Base-by-base conservation (phyloP, 2,329 filamentous ascomycete genomes). In the Fusarium nurragi region DNA sequence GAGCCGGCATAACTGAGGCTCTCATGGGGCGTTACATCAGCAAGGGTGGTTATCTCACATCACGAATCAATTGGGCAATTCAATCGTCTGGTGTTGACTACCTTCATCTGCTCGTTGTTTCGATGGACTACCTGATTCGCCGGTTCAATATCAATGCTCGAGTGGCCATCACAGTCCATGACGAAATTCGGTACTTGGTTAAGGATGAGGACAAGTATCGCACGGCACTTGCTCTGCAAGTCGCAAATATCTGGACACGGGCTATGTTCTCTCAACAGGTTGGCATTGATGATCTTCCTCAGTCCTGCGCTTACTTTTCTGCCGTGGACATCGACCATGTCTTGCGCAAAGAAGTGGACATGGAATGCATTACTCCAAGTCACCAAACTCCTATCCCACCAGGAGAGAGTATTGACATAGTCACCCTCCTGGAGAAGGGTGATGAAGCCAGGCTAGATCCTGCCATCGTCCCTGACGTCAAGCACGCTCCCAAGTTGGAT, bases 261-360 rank as follows among this genome's bases (percentile, higher is more conserved):
- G 94, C 94, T 65, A 97, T 99, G 91, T 99, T 99, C 76, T 88
- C 91, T 1, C 93, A 99, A 77, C 95, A 99, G 78, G 92, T 97
- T 73, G 95, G 95, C 59, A 99, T 99, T 71, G 84, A 97, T 65
- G 95, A 99, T 73, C 84, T 99, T 11, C 95, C 96, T 1, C 95
- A 98, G 73, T 89, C 91, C 0, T 97, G 94, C 72, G 95, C 95
- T 10, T 99, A 93, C 78, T 99, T 99, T 78, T 96, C 92, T 1
- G 94, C 95, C 5, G 88, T 99, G 7, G 95, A 99, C 73, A 92
- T 99, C 67, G 95, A 99, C 73, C 89, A 93, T 70, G 94, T 99
- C 4, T 83, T 99, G n/a, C 87, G 95, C 48, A 99, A 99, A 76
- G 95, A 99, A 77, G 96, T 99, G 5, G 91, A 99, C 76, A 97